Conservation (phyloP, 2,329 filamentous ascomycete species). For the Cryoendolithus antarcticus region DNA sequence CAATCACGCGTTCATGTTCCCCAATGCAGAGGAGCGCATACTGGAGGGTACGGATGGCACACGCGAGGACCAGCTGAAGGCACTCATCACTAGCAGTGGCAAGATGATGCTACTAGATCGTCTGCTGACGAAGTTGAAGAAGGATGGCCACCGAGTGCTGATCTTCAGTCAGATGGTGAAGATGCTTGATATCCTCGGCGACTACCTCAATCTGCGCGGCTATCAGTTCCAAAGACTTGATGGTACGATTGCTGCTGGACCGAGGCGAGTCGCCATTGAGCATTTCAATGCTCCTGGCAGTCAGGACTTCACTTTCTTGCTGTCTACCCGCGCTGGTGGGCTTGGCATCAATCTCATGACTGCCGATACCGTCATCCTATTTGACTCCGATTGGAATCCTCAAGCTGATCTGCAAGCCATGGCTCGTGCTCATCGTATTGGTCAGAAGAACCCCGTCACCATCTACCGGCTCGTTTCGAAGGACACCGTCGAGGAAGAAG, state of each 20-base stretch:
- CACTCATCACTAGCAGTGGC: slow-evolving; percentile 89
- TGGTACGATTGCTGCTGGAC: slow-evolving; percentile 80
- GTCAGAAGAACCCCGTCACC: slow-evolving; percentile 89
- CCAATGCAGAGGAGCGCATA: slow-evolving; percentile 81
- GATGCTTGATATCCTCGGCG: slow-evolving; percentile 90
- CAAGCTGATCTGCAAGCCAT: slow-evolving; percentile 97
- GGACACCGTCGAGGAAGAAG: slow-evolving; percentile 96
- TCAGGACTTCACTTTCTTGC: slow-evolving; percentile 88
- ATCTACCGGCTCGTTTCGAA: slow-evolving; percentile 95
- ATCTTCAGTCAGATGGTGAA: slow-evolving; percentile 99
- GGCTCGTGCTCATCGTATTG: slow-evolving; percentile 95
- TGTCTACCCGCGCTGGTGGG: slow-evolving; percentile 90
- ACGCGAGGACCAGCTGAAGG: slow-evolving; percentile 82
- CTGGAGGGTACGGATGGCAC: slow-evolving; percentile 55
- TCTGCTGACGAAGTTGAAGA: slow-evolving; percentile 84
- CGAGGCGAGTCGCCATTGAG: slow-evolving; percentile 87
- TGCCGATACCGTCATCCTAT: slow-evolving; percentile 92
- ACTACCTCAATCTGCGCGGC: slow-evolving; percentile 85
- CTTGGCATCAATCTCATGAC: slow-evolving; percentile 99
- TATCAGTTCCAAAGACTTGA: slow-evolving; percentile 92
- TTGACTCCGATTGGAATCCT: slow-evolving; percentile 98
- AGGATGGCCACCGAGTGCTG: slow-evolving; percentile 85
- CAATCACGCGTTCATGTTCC: slow-evolving; percentile 97
- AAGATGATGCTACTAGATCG: slow-evolving; percentile 99
- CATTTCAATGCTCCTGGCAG: slow-evolving; percentile 95